Evolutionary conservation across 1,284 basidiomycete species (phyloP), one percentile per base, ranked within the genome.

Genomic region (Sphagnurus paluster): DNA sequence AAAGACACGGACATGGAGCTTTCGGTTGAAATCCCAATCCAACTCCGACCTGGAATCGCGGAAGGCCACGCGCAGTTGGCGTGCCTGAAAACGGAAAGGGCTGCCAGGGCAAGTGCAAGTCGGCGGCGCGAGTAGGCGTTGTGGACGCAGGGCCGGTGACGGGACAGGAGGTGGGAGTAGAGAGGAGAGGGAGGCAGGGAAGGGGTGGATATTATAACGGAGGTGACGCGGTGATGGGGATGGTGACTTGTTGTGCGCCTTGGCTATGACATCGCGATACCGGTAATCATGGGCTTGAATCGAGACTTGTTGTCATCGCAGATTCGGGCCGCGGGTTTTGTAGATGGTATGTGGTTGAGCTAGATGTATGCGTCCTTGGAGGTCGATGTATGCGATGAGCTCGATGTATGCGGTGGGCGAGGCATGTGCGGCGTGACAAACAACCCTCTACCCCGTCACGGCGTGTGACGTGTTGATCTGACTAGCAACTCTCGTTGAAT

Each of bases 391-490:
- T 33, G 30, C 30, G 13, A 4, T 32, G 29, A 3, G 11, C n/a
- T n/a, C n/a, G n/a, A n/a, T n/a, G n/a, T n/a, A 28, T 28, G 6
- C 26, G 26, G 26, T 28, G 7, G 26, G 6, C 26, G 26, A 28
- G 26, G 16, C 9, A 7, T 10, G 14, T 3, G 23, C 14, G 17
- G 30, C 26, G 52, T 46, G 44, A 46, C 44, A 28, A 40, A 40
- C 29, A 41, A 46, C 44, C 44, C 44, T 46, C 14, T 36, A 46
- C 44, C 44, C 44, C 39, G 44, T 46, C 36, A 46, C 44, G 14
- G 14, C 5, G 5, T 46, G 44, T 46, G 44, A 46, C 44, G 44
- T 46, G 44, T 46, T 46, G 44, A 46, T 46, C 38, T 46, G 44
- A 40, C 44, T 38, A 28, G 32, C n/a, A 24, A n/a, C 38, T 39